Evolutionary conservation across 352 stramenopile genomes (phyloP).

Genomic region (Paralagenidium karlingii): DNA sequence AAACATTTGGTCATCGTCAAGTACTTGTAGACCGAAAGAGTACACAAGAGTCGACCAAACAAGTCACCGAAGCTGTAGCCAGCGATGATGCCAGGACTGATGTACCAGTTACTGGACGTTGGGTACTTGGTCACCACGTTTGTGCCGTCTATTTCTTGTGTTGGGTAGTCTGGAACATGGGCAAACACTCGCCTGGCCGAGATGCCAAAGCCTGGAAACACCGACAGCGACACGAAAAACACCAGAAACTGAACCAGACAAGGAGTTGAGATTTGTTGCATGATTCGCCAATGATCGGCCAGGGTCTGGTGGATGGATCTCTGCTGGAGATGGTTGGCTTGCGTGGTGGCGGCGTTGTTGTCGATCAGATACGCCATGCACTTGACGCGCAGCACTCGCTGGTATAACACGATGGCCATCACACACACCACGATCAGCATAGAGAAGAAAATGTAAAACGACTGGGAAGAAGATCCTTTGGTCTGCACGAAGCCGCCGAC

Average conservation of each 20-base stretch:
- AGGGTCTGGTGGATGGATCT: constrained; percentile 16
- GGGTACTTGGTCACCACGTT: constrained; percentile 5
- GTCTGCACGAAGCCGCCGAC: constrained; percentile 28
- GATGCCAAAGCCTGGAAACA: constrained; percentile 44
- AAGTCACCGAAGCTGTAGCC: constrained; percentile 56
- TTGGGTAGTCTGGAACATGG: no score
- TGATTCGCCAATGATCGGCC: constrained; percentile 26
- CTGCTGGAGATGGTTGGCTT: constrained; percentile 13
- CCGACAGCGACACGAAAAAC: constrained; percentile 42
- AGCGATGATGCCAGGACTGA: constrained; percentile 32
- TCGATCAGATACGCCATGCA: constrained; percentile 41
- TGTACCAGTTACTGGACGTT: constrained; percentile 36
- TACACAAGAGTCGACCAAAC: constrained; percentile 31
- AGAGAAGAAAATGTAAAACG: constrained; percentile 54
- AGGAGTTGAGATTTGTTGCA: constrained; percentile 31
- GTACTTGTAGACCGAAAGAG: constrained; percentile 30
- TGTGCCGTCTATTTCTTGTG: no score
- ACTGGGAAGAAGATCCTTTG: constrained; percentile 14
- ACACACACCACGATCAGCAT: constrained; percentile 37
- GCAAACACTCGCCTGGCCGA: no score
- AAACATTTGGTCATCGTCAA: constrained; percentile 36
- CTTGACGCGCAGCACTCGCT: constrained; percentile 14
- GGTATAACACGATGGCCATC: constrained; percentile 27
- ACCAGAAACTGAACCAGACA: constrained; percentile 33
- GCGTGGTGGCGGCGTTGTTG: constrained; percentile 17